These are phyloP conservation scores for Alloteropsis semialata DNA, from an alignment of 176 grass and related monocot species.

Conservation along the genomic window DNA sequence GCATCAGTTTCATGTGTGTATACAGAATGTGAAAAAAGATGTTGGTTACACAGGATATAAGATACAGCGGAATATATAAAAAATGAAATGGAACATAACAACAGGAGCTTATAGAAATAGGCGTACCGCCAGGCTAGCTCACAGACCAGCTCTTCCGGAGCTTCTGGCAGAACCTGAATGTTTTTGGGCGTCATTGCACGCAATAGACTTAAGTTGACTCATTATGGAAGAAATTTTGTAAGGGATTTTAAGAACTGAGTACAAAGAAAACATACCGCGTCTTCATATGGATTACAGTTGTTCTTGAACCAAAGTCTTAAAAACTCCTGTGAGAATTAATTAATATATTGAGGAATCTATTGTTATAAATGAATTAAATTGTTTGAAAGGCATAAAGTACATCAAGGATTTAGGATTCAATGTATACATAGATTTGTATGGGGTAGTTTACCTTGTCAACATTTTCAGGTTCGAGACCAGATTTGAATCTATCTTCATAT, in stretches of 20 bases:
- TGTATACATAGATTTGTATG: background rate
- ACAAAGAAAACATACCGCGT: constrained; percentile 44
- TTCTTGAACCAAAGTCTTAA: constrained; percentile 93
- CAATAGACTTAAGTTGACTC: background rate
- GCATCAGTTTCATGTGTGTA: background rate
- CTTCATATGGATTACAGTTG: constrained; percentile 98
- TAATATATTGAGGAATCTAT: constrained; percentile 9
- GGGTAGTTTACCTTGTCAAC: constrained; percentile 76
- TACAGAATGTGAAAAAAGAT: background rate
- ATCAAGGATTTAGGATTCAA: background rate
- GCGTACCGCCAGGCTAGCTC: constrained; percentile 89
- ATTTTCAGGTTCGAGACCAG: constrained; percentile 89
- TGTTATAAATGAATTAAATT: background rate
- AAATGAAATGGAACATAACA: background rate
- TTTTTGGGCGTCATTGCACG: constrained; percentile 26
- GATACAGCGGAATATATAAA: too few species aligned
- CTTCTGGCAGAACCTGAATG: constrained; percentile 78
- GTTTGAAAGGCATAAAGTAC: background rate
- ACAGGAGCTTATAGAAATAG: constrained; percentile 4
- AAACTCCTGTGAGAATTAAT: constrained; percentile 69
- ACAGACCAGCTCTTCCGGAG: constrained; percentile 82
- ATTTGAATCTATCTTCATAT: constrained; percentile 70
- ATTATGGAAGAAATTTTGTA: background rate
- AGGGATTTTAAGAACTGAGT: background rate
- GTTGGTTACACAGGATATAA: background rate